Evolutionary conservation across 352 stramenopile species (phyloP), one percentile per base, ranked within the genome.

Genomic region (Pythium plurisporium): DNA sequence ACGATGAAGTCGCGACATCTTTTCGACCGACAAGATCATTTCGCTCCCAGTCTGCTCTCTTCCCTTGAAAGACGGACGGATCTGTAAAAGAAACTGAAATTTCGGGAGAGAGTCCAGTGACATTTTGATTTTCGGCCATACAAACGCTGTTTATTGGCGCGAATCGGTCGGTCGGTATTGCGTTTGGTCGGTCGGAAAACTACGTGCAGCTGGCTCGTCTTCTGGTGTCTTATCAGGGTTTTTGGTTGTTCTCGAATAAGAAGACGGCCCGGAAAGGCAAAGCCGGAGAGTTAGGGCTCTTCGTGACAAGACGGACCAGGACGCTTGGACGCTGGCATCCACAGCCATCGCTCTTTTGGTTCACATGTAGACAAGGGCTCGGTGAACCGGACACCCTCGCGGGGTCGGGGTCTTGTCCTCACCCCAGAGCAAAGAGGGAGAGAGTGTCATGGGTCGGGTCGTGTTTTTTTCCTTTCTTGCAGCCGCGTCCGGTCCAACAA

Each of bases 251-350:
- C 44, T 52, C 26, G 34, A 55, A 55, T 55, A 45, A 45, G 33
- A 40, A n/a, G 22, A n/a, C 36, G 15, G 17, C 22, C 6, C 36
- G 31, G 22, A 12, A 11, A 36, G 23, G 20, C 44, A 37, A 11
- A 36, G 15, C 14, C 26, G 15, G 14, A 25, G 4, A 20, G 10
- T 9, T 14, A 36, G 20, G 43, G 43, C n/a, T 49, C 40, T 38
- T 40, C 23, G 46, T 54, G 46, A 59, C 31, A 59, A 59, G 51
- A 59, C 42, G 23, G 52, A 42, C 52, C 30, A 59, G 52, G 41
- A 45, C 26, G 17, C 37, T n/a, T 44, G 47, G 47, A 41, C 33
- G 47, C 14, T 29, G 17, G 12, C 46, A 54, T 19, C 46, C 30
- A 30, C 30, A 42, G 30, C 11, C 46, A n/a, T 43, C 26, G 33